Percentiles rank a stretch among this genome's conserved stretches.
Conservation (phyloP, 306 rosid genomes). For the Inga oerstediana region DNA sequence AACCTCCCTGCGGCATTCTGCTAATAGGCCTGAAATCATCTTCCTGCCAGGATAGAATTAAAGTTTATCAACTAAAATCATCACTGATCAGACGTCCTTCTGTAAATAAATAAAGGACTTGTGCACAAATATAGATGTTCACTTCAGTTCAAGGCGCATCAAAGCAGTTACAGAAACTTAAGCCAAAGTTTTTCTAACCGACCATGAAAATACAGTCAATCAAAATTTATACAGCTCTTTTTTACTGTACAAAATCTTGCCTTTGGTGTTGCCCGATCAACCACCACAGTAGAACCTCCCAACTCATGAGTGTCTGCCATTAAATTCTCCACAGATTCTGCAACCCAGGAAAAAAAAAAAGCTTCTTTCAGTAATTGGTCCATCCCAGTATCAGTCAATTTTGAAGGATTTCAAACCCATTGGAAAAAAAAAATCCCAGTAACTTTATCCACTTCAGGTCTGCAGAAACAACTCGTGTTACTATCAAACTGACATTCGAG, state of each 20-base stretch:
- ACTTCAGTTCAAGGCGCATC: neutral
- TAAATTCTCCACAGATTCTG: conserved; percentile 92
- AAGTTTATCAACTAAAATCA: conserved; percentile 10
- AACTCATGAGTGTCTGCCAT: conserved; percentile 92
- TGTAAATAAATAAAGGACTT: neutral
- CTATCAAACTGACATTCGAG: too few relatives aligned
- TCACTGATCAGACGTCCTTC: neutral
- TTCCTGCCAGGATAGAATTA: conserved; percentile 61
- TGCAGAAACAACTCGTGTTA: too few relatives aligned
- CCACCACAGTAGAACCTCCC: conserved; percentile 90
- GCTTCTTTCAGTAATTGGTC: conserved; percentile 13
- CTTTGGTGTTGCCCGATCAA: conserved; percentile 98
- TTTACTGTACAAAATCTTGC: conserved; percentile 47
- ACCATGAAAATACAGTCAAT: neutral
- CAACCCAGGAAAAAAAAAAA: conserved; percentile 35
- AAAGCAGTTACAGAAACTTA: neutral
- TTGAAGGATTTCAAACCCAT: too few relatives aligned
- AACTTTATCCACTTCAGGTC: too few relatives aligned
- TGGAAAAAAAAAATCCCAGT: too few relatives aligned
- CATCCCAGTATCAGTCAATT: neutral
- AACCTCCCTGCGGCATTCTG: conserved; percentile 81
- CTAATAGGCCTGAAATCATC: conserved; percentile 85
- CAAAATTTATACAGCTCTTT: conserved; percentile 4
- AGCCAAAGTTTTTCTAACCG: neutral
- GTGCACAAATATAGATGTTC: neutral